Base-by-base conservation (phyloP, 73 alveolate species). In the Paramecium tetraurelia region DNA sequence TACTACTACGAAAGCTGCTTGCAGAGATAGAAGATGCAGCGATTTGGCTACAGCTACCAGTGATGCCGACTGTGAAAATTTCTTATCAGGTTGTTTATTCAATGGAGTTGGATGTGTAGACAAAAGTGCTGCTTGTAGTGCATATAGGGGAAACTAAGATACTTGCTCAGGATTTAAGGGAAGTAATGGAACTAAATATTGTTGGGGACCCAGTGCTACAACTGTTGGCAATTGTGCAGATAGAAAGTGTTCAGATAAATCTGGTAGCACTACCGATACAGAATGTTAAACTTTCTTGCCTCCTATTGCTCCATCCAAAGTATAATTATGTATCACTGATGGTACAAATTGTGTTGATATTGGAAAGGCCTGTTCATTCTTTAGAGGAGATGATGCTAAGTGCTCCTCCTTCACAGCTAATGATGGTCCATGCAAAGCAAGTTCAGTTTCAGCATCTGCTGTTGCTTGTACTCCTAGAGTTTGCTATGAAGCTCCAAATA, bases 371-470 rank as follows among this genome's bases (percentile, higher is more conserved):
- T 80, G 90, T 44, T 44, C 76, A 16, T 22, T 16, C 31, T 80
- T 80, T 35, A 44, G 4, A 24, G 90, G 90, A 27, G 43, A 9
- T 22, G 50, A 22, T 38, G 46, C 10, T 0, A 22, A 27, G 9
- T 80, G 90, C 9, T 16, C 2, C 0, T 4, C 0, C 7, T 80
- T 80, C 76, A 80, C 90, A 22, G 90, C 90, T 22, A 46, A 31
- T 5, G 90, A 80, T 80, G 90, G 90, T 4, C 90, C 90, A 24
- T 80, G 90, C 24, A 43, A 80, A 80, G 40, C 68, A 2, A 63
- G 50, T 35, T 12, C 86, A 3, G 71, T 24, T 35, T 38, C 90
- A 10, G 57, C 90, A n/a, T 2, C 76, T n/a, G 14, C 48, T n/a
- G 70, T 31, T 22, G 46, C 29, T 9, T 80, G 90, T n/a, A 7